Evolutionary conservation across 2,329 filamentous ascomycete genomes (phyloP).

Genomic region (Alternaria infectoria): DNA sequence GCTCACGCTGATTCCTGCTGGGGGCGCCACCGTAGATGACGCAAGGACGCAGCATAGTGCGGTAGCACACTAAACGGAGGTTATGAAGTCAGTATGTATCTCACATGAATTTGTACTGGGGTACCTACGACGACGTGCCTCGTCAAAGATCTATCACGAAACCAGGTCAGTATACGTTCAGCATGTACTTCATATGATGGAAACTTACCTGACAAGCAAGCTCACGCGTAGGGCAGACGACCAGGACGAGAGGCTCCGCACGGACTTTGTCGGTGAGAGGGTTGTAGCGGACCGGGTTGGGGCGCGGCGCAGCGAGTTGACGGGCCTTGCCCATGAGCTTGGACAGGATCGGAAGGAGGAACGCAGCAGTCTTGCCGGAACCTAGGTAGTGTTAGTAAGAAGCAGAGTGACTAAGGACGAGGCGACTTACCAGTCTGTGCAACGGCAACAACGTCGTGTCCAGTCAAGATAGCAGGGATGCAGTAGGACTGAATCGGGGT

Average conservation of each 20-base stretch:
- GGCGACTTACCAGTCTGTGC: slow-evolving; percentile 82
- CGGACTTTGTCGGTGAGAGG: slow-evolving; percentile 61
- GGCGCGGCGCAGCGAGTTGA: slow-evolving; percentile 79
- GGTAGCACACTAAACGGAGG: slow-evolving; percentile 70
- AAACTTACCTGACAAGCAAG: slow-evolving; percentile 71
- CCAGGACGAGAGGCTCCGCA: slow-evolving; percentile 86
- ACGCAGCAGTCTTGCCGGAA: slow-evolving; percentile 95
- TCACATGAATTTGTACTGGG: neutral
- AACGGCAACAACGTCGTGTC: slow-evolving; percentile 83
- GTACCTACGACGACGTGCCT: slow-evolving; percentile 71
- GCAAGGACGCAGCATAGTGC: slow-evolving; percentile 90
- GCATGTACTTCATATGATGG: neutral
- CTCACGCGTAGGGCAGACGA: slow-evolving; percentile 88
- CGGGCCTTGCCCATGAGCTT: slow-evolving; percentile 95
- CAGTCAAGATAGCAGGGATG: slow-evolving; percentile 77
- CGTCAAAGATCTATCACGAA: slow-evolving; percentile 74
- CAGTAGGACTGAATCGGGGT: slow-evolving; percentile 90
- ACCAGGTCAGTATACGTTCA: neutral
- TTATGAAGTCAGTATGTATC: neutral
- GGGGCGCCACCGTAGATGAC: slow-evolving; percentile 88
- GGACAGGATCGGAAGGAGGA: slow-evolving; percentile 85
- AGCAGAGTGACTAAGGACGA: neutral
- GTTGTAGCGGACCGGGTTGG: slow-evolving; percentile 65
- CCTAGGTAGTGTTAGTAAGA: slow-evolving; percentile 60
- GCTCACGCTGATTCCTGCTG: slow-evolving; percentile 69